phyloP scores from a whole-genome alignment of 306 rosid species.

The Casuarina glauca region DNA sequence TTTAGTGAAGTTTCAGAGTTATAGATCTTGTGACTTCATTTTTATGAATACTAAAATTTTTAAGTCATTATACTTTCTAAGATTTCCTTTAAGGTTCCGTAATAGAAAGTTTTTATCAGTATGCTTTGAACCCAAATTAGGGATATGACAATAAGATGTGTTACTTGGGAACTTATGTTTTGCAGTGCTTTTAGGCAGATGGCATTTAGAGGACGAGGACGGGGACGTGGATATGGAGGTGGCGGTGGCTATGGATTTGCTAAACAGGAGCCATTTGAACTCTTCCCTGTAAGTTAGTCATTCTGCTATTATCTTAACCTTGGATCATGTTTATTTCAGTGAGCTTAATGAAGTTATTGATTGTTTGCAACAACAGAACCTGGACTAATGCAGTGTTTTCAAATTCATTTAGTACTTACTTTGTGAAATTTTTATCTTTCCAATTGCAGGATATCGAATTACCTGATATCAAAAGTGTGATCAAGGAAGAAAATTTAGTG shows the following conservation, averaged over 20 bases:
- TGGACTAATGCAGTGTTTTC: background rate
- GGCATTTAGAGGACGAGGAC: slow-evolving; percentile 16
- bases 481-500: slow-evolving; percentile 21
- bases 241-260: background rate
- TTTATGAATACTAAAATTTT: too few relatives aligned
- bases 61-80: too few relatives aligned
- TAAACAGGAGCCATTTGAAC: slow-evolving; percentile 29
- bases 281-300: slow-evolving; percentile 33
- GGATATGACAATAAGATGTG: too few relatives aligned
- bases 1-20: too few relatives aligned
- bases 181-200: background rate
- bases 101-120: too few relatives aligned
- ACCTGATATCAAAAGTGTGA: slow-evolving; percentile 36
- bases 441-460: slow-evolving; percentile 43
- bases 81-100: too few relatives aligned
- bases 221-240: slow-evolving; percentile 4
- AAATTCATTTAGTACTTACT: background rate
- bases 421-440: slow-evolving; percentile 1
- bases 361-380: background rate
- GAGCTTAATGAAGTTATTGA: background rate
- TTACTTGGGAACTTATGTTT: too few relatives aligned
- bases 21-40: too few relatives aligned
- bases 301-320: background rate
- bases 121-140: too few relatives aligned
- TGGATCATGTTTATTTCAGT: background rate